Evolutionary conservation across 305 asterid genomes (phyloP), one percentile per base, ranked within the genome.

Genomic region (Salvia sclarea): DNA sequence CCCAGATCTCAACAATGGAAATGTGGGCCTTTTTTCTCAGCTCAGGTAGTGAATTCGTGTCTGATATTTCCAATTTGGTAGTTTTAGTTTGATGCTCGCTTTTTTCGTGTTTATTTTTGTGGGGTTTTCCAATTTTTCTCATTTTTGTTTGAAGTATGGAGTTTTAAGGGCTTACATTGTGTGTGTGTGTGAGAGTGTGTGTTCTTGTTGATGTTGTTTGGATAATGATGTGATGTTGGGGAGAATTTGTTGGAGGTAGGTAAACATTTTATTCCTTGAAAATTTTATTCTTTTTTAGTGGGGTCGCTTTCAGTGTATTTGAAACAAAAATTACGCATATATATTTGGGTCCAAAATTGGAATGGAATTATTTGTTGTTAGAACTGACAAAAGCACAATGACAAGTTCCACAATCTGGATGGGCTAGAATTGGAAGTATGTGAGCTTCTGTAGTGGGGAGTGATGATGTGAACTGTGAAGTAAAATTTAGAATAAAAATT

Each of bases 401-500:
- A 56, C 53, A 61, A 69, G 64, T 47, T 68, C 76, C 76, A 69
- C 70, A 54, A 38, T 45, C 47, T 69, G 61, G 73, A 70, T 61
- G 75, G 79, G 69, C 69, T 65, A 49, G 75, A 74, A 61, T 80
- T 76, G 77, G 84, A 80, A 69, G 76, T 71, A 73, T 74, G 69
- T 71, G 72, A 57, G 58, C 66, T 71, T 61, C 61, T 74, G 62
- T 66, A 68, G 30, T 64, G 48, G 53, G 53, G 49, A 65, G 58
- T 64, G 47, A 20, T 62, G 64, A 52, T 75, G 67, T 67, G 31
- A 50, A 28, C 6, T 28, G 5, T 28, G n/a, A n/a, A 58, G 68
- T 63, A 50, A 50, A 50, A 12, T 47, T 28, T 28, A 0, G 3
- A 3, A 25, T 4, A 62, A 56, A 48, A 17, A 48, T 6, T 16